Conservation (phyloP, 345 rosid genomes). For the Cardamine resedifolia region DNA sequence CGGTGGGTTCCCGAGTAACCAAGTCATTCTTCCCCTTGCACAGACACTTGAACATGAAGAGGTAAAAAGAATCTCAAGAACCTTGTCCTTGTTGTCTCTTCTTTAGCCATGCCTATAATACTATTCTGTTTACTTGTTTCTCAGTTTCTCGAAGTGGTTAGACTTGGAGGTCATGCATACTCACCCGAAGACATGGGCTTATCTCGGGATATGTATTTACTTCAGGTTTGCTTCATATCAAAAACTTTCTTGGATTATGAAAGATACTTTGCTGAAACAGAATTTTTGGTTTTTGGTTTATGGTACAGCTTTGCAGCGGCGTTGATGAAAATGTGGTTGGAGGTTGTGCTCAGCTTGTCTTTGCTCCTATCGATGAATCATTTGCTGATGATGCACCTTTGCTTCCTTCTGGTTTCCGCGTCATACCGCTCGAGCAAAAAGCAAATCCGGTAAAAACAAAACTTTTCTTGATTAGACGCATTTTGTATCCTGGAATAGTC, state of each 20-base stretch:
- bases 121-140: neutral
- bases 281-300: neutral
- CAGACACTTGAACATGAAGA: slow-evolving; percentile 94
- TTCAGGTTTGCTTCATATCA: slow-evolving; percentile 54
- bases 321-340: slow-evolving; percentile 91
- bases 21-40: slow-evolving; percentile 88
- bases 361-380: slow-evolving; percentile 92
- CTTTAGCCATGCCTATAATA: neutral
- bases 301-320: slow-evolving; percentile 72
- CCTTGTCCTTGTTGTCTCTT: slow-evolving; percentile 4
- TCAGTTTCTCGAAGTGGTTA: slow-evolving; percentile 89
- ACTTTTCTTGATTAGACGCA: neutral
- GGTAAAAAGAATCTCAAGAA: slow-evolving; percentile 42
- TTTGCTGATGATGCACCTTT: slow-evolving; percentile 97
- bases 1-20: slow-evolving; percentile 84
- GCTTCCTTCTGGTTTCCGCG: slow-evolving; percentile 90
- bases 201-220: slow-evolving; percentile 84
- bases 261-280: neutral
- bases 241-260: neutral
- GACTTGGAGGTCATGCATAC: slow-evolving; percentile 86
- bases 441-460: slow-evolving; percentile 41
- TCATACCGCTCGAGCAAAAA: slow-evolving; percentile 85
- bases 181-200: slow-evolving; percentile 81
- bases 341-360: slow-evolving; percentile 93
- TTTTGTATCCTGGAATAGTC: neutral